These are phyloP conservation scores for Pittosporum tobira DNA, from an alignment of 129 eudicot species.

Conservation along the genomic window DNA sequence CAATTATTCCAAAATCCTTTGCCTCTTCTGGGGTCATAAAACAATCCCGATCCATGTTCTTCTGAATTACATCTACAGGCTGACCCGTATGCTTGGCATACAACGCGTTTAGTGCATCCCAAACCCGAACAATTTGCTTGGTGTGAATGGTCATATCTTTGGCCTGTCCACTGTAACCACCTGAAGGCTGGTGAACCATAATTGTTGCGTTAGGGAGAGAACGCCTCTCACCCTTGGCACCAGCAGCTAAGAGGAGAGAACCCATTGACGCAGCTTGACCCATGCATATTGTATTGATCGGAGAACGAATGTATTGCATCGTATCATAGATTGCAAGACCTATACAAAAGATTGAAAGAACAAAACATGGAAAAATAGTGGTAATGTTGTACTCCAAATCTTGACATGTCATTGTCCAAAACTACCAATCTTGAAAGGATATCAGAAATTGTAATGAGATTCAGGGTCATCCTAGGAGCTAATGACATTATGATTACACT, in stretches of 20 bases:
- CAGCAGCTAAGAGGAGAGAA: constrained; percentile 89
- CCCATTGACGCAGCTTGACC: constrained; percentile 98
- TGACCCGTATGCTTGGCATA: constrained; percentile 84
- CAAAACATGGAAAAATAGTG: neutral
- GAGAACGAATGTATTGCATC: constrained; percentile 91
- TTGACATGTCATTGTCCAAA: neutral
- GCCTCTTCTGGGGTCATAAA: constrained; percentile 91
- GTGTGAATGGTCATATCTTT: constrained; percentile 86
- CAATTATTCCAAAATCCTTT: constrained; percentile 85
- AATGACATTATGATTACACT: too few species aligned
- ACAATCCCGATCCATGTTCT: constrained; percentile 83
- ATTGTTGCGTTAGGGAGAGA: constrained; percentile 88
- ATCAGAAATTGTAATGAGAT: neutral
- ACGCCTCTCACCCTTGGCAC: constrained; percentile 84
- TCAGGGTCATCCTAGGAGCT: too few species aligned
- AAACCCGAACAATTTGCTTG: constrained; percentile 71
- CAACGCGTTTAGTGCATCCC: constrained; percentile 73
- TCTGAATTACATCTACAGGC: constrained; percentile 50
- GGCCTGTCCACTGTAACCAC: constrained; percentile 90
- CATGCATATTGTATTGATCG: constrained; percentile 68
- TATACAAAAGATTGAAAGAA: neutral
- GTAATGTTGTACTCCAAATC: neutral
- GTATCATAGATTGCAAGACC: constrained; percentile 97
- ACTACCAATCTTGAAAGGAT: too few species aligned
- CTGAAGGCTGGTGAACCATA: constrained; percentile 94